These are phyloP conservation scores for Cryphonectria radicalis DNA, from an alignment of 2,329 filamentous ascomycete genomes.

Conservation along the genomic window DNA sequence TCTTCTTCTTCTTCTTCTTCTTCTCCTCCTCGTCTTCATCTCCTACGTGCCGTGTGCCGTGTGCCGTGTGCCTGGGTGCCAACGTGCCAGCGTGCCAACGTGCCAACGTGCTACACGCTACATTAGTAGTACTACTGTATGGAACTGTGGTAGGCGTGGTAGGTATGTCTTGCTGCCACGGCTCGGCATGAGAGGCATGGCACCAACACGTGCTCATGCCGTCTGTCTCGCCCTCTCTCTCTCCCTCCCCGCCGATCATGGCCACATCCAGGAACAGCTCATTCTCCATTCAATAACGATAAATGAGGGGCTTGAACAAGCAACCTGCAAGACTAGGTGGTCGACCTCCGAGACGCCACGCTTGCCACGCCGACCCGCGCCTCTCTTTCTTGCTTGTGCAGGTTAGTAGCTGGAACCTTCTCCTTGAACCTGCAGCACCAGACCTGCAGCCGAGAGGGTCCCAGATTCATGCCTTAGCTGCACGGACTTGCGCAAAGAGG, in stretches of 20 bases:
- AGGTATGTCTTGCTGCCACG: background rate
- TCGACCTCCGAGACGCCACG: background rate
- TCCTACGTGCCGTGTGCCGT: background rate
- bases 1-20: too few species aligned
- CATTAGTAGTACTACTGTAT: background rate
- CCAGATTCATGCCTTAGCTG: conserved; percentile 28
- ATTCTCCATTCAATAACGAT: background rate
- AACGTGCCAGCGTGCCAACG: background rate
- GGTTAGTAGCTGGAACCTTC: conserved; percentile 2
- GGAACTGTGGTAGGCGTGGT: background rate
- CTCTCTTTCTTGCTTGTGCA: background rate
- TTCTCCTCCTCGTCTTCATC: background rate
- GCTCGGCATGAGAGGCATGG: background rate
- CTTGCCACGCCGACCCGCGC: background rate
- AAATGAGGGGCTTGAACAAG: background rate
- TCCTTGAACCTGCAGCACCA: conserved; percentile 22
- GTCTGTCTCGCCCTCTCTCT: background rate
- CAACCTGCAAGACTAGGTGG: background rate
- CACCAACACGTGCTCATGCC: conserved; percentile 3
- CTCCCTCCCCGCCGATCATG: background rate
- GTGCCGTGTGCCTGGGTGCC: background rate
- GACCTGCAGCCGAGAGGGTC: conserved; percentile 22
- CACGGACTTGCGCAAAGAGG: conserved; percentile 16
- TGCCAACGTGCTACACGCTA: background rate
- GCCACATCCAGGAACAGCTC: background rate